Evolutionary conservation across 2,329 filamentous ascomycete species (phyloP).

Genomic region (Fusarium praegraminearum): DNA sequence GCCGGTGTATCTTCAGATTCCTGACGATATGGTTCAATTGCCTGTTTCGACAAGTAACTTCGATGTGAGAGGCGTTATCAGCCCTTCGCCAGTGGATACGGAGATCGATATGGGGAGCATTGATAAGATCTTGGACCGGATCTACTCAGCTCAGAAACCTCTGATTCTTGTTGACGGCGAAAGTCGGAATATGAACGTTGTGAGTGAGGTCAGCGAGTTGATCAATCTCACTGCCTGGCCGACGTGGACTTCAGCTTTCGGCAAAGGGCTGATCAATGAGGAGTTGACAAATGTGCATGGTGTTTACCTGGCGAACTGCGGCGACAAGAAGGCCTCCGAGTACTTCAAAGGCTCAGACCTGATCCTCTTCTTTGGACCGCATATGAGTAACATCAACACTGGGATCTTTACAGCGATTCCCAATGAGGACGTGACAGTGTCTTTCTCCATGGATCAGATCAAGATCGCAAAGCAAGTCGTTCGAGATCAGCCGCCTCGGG

Average conservation of each 20-base stretch:
- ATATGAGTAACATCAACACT: constrained; percentile 25
- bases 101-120: background rate
- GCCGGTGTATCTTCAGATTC: constrained; percentile 19
- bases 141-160: constrained; percentile 17
- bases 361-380: constrained; percentile 14
- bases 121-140: background rate
- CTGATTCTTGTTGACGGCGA: constrained; percentile 17
- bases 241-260: constrained; percentile 20
- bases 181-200: background rate
- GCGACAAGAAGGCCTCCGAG: background rate
- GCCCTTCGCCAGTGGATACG: background rate
- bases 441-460: constrained; percentile 4
- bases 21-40: constrained; percentile 16
- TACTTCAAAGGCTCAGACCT: constrained; percentile 21
- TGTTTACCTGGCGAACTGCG: constrained; percentile 2
- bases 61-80: background rate
- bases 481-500: background rate
- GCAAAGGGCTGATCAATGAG: constrained; percentile 10
- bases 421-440: background rate
- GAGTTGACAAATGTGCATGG: constrained; percentile 20
- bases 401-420: constrained; percentile 11
- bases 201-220: constrained; percentile 2
- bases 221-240: constrained; percentile 2
- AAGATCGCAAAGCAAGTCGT: background rate
- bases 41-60: background rate